Conservation (phyloP, 768 basidiomycete species). For the Amanita fuliginea region DNA sequence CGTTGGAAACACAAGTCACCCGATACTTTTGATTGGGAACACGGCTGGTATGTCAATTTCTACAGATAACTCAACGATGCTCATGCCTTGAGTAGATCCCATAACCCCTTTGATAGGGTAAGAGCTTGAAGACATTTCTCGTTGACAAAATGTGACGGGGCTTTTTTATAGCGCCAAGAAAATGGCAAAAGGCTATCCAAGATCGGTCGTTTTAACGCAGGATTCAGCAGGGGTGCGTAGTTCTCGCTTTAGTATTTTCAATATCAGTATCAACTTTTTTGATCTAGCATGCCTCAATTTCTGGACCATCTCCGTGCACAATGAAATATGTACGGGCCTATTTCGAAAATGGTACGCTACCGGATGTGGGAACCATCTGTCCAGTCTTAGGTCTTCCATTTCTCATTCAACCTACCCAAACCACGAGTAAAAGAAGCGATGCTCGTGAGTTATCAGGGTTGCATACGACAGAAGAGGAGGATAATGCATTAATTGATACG, state of each 20-base stretch:
- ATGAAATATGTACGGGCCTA: slow-evolving; percentile 9
- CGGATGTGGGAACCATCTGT: slow-evolving; percentile 11
- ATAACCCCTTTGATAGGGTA: slow-evolving; percentile 11
- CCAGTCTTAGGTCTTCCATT: slow-evolving; percentile 2
- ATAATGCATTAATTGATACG: not conserved
- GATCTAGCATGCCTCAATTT: slow-evolving; percentile 11
- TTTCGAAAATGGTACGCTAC: slow-evolving; percentile 12
- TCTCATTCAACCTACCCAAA: too few species aligned
- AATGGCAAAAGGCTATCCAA: slow-evolving; percentile 11
- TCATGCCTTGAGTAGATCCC: slow-evolving; percentile 8
- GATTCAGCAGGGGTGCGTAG: not conserved
- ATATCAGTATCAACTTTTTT: not conserved
- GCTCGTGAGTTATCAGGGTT: too few species aligned
- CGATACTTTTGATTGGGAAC: slow-evolving; percentile 10
- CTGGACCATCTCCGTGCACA: slow-evolving; percentile 11
- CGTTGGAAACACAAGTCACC: slow-evolving; percentile 9
- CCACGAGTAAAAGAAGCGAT: too few species aligned
- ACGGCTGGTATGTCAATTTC: slow-evolving; percentile 7
- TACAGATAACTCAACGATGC: not conserved
- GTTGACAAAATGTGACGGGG: not conserved
- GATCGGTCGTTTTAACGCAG: slow-evolving; percentile 12
- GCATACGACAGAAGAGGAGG: too few species aligned
- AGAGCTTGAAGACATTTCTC: not conserved
- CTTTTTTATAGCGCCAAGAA: slow-evolving; percentile 10
- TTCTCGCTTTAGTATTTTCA: not conserved